These are phyloP conservation scores for Arctium lappa DNA, from an alignment of 129 eudicot genomes.

Conservation along the genomic window DNA sequence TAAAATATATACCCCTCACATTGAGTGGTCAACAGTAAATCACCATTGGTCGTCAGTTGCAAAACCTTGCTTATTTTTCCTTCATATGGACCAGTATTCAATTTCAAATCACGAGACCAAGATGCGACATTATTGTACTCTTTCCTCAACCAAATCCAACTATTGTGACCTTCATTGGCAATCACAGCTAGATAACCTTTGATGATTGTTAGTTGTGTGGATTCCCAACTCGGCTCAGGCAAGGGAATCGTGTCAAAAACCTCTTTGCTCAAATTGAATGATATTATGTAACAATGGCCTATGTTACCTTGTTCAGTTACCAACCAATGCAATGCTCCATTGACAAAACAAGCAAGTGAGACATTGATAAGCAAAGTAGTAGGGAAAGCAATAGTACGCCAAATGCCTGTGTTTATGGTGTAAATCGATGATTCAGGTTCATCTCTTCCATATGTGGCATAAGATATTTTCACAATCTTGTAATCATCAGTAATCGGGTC, in stretches of 20 bases:
- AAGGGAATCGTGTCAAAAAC: neutral
- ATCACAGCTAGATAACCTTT: conserved; percentile 8
- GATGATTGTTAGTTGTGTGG: neutral
- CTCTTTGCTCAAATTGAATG: conserved; percentile 10
- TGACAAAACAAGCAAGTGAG: neutral
- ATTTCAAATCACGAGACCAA: neutral
- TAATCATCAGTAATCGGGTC: neutral
- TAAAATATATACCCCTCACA: neutral
- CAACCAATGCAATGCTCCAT: conserved; percentile 10
- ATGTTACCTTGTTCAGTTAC: neutral
- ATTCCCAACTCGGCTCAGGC: neutral
- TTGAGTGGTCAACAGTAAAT: neutral
- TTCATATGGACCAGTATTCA: neutral
- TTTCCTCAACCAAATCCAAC: conserved; percentile 8
- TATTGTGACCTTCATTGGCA: neutral
- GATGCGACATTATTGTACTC: neutral
- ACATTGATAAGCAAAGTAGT: neutral
- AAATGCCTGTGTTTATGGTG: neutral
- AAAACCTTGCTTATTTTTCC: neutral
- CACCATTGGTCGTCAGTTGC: neutral
- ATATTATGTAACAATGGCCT: neutral
- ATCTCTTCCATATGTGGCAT: neutral
- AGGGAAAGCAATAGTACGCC: conserved; percentile 1
- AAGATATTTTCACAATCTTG: neutral
- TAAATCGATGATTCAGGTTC: neutral